Base-by-base conservation (phyloP, 768 basidiomycete genomes). In the Gautieria morchelliformis region DNA sequence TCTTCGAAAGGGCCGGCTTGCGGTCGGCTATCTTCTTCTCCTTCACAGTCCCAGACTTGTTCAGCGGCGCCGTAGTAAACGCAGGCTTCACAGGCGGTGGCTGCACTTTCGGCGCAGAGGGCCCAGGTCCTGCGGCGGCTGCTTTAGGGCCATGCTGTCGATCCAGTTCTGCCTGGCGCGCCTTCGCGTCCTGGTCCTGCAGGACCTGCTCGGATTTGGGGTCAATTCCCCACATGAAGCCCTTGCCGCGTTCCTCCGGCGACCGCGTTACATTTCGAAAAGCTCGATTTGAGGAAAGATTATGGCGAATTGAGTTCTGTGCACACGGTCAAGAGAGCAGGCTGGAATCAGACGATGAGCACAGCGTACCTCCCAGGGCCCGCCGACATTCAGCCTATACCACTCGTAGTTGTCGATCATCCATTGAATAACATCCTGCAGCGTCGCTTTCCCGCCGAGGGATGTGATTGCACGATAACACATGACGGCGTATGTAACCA, bases 271-370 rank as follows among this genome's bases (percentile, higher is more conserved):
- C 78, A 70, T 97, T 97, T 68, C 89, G 77, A 72, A 99, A 99
- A 0, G 90, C 92, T 49, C 85, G 83, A 66, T 87, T 86, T 11
- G 92, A 90, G 1, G 93, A 94, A n/a, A 99, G 72, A 67, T 93
- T 94, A 66, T 97, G 93, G 20, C 93, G 87, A 47, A 97, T 87
- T 32, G 95, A 95, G 64, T 89, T 93, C 90, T 93, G 66, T n/a
- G 24, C 27, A 46, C 53, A 65, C 12, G 22, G 15, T 59, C 60
- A 60, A 40, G 52, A 53, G 20, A 50, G 37, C 11, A 52, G 46
- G 47, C 35, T 56, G 51, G 10, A 55, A 53, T 57, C 70, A 55
- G 20, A 37, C 9, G 12, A 50, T 42, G 35, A 30, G 32, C 82
- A 65, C 61, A 37, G 14, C 35, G 4, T 14, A 92, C 92, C 87